Percentiles rank a stretch among this genome's conserved stretches.
Conservation (phyloP, 768 basidiomycete genomes). For the Pulveroboletus sp. region DNA sequence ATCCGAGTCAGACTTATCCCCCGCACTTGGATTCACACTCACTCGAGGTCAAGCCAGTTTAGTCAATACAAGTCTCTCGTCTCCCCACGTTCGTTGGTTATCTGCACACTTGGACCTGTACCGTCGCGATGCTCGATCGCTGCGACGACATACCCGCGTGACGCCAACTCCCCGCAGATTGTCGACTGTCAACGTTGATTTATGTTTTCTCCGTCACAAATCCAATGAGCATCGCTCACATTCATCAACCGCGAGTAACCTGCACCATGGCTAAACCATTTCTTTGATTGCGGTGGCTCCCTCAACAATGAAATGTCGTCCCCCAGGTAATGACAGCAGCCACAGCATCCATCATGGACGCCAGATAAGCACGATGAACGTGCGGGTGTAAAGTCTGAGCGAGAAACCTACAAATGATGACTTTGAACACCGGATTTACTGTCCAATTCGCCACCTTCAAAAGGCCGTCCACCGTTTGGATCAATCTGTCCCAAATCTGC, state of each 20-base stretch:
- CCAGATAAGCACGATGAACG: no score
- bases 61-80: constrained; percentile 32
- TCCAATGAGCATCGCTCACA: constrained; percentile 5
- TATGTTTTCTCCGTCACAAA: neutral
- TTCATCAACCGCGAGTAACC: constrained; percentile 42
- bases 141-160: constrained; percentile 43
- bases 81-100: constrained; percentile 19
- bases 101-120: constrained; percentile 35
- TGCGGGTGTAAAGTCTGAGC: no score
- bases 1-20: neutral
- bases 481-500: no score
- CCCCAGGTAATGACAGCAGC: constrained; percentile 29
- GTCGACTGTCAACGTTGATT: constrained; percentile 20
- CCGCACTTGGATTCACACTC: neutral
- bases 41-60: constrained; percentile 30
- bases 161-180: constrained; percentile 44
- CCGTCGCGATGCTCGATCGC: constrained; percentile 49
- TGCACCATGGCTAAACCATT: constrained; percentile 46
- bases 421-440: constrained; percentile 23
- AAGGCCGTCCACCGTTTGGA: constrained; percentile 26
- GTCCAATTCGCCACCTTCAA: constrained; percentile 33
- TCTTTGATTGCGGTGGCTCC: constrained; percentile 9
- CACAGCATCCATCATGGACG: constrained; percentile 17
- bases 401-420: constrained; percentile 20
- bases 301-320: constrained; percentile 29